Evolutionary conservation across 768 basidiomycete species (phyloP), one percentile per base, ranked within the genome.

Genomic region (Hygrophorus pudorinus): DNA sequence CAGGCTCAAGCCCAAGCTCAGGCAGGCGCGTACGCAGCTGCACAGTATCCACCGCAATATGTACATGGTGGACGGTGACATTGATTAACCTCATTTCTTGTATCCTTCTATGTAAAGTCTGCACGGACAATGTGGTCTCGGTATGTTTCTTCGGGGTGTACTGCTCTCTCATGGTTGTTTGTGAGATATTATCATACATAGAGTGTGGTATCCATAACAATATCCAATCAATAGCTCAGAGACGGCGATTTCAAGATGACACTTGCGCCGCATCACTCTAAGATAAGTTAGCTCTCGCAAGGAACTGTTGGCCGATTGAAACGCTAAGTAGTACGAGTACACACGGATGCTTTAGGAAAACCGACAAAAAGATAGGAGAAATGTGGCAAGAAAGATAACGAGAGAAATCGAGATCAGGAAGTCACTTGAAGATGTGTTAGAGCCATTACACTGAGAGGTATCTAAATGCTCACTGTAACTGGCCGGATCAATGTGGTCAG

Each of bases 401-500:
- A 11, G 5, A 17, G 16, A 10, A 14, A 44, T n/a, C n/a, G 42
- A 53, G 32, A 65, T 67, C 59, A 79, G 50, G 72, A 72, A 24
- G 72, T 74, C 72, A 74, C 72, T 73, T 20, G 27, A 20, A 34
- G 17, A 32, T 50, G 5, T 43, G 44, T 40, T 9, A 27, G 24
- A 13, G 14, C 21, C 12, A 1, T 21, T 13, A 24, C 11, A 29
- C 3, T 1, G 12, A 16, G 5, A n/a, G 42, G 29, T 27, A 49
- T 18, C 17, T 2, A 35, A 13, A 41, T 13, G 80, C 88, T 62
- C 55, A 93, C 90, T 98, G 73, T 98, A 98, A 52, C 82, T 92
- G 30, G 91, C 84, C 34, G 91, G 85, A 57, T 96, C 91, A 53
- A 97, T 89, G 55, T 85, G 83, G 41, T 91, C 89, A 14, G 94